Base-by-base conservation (phyloP, 1,284 basidiomycete genomes). In the Marasmius oreades region DNA sequence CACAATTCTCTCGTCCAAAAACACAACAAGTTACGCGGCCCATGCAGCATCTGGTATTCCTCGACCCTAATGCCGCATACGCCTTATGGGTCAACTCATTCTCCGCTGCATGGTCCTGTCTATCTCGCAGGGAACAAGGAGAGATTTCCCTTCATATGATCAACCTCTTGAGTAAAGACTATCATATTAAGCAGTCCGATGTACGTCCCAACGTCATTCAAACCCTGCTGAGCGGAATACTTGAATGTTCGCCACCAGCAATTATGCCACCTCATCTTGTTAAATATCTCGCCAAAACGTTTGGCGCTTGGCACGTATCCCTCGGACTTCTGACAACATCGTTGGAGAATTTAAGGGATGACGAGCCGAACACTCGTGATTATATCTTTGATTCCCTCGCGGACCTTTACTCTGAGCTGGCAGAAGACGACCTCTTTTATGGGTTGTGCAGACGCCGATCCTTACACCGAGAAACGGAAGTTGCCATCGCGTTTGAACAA, bases 351-450 rank as follows among this genome's bases (percentile, higher is more conserved):
- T 77, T 87, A 36, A 84, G 86, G 46, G 91, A 92, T 51, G 94
- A 98, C 59, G 95, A 98, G 61, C 77, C 81, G 26, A 79, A 81
- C 42, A 79, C 94, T 39, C 88, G 92, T 24, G 95, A 99, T 61
- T 89, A 86, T 44, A 87, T 93, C 46, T 88, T 88, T 59, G 95
- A 97, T 68, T 93, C 97, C 0, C 80, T 99, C 16, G 91, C 94
- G 14, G 97, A 99, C 68, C 79, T 98, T 1, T 99, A 98, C 64
- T 94, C 95, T 2, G 97, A 99, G 69, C 76, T 99, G 39, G 87
- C 87, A 16, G 97, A 99, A 73, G 95, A 98, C 61, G 98, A 99
- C 71, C 84, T 98, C 75, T 98, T 98, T 72, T 97, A 99, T 70
- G 97, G 97, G 5, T 75, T 98, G 24, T 99, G 97, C 89, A 85